Conservation (phyloP, 306 rosid genomes). For the Cyclanthera cordifolia region DNA sequence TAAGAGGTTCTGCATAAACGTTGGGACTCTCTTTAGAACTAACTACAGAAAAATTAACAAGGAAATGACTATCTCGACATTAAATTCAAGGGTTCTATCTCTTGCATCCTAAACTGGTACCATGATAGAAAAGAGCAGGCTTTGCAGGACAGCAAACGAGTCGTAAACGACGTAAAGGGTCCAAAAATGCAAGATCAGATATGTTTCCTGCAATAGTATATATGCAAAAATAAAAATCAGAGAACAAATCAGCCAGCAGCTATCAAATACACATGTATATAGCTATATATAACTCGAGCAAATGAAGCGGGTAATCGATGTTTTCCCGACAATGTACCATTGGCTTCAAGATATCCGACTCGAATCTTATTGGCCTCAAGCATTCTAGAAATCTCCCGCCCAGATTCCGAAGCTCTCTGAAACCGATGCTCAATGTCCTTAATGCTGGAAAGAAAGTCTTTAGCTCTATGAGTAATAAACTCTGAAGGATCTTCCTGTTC, state of each 20-base stretch:
- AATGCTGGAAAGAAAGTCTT: conserved; percentile 79
- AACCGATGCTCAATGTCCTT: conserved; percentile 81
- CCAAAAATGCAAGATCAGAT: conserved; percentile 38
- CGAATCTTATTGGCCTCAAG: conserved; percentile 76
- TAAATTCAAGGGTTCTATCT: no score
- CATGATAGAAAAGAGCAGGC: conserved; percentile 40
- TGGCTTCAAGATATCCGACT: conserved; percentile 70
- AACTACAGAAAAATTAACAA: background rate
- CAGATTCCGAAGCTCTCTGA: conserved; percentile 77
- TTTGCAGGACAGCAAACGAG: conserved; percentile 52
- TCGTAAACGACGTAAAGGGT: conserved; percentile 49
- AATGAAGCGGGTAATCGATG: no score
- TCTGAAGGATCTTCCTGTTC: conserved; percentile 96
- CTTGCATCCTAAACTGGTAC: conserved; percentile 25
- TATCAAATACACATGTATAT: background rate
- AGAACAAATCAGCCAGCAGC: background rate
- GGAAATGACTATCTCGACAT: background rate
- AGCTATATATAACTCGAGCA: background rate
- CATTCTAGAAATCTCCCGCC: conserved; percentile 71
- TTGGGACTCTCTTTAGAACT: background rate
- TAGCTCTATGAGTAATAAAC: conserved; percentile 92
- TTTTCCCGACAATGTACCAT: conserved; percentile 30
- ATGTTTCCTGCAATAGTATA: conserved; percentile 42
- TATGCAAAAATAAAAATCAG: background rate
- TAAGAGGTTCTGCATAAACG: conserved; percentile 30